Percentiles rank a stretch among this genome's conserved stretches.
Conservation (phyloP, 768 basidiomycete species). For the Trametes coccinea region DNA sequence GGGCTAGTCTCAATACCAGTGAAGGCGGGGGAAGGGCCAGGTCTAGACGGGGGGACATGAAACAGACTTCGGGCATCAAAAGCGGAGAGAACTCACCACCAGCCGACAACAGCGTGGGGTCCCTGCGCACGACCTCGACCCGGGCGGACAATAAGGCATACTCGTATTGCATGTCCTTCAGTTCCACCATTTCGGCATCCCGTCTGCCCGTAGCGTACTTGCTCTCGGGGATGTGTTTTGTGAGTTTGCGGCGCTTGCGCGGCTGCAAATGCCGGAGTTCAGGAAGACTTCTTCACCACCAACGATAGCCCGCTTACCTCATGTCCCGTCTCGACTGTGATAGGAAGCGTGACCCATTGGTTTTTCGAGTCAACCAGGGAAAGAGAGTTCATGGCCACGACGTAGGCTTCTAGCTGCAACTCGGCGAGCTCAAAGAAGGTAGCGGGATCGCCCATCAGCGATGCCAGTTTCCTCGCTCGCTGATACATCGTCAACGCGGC, state of each 20-base stretch:
- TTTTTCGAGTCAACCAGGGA: constrained; percentile 77
- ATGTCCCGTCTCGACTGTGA: constrained; percentile 46
- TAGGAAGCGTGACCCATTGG: constrained; percentile 79
- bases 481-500: constrained; percentile 94
- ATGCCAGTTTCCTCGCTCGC: constrained; percentile 76
- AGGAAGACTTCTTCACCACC: constrained; percentile 22
- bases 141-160: constrained; percentile 76
- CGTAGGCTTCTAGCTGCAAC: constrained; percentile 77
- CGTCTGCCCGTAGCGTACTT: constrained; percentile 61
- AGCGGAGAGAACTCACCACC: constrained; percentile 53
- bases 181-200: constrained; percentile 76
- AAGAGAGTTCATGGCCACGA: constrained; percentile 87
- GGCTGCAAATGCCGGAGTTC: constrained; percentile 42
- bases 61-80: constrained; percentile 4
- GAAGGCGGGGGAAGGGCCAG: constrained; percentile 52
- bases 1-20: constrained; percentile 76
- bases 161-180: constrained; percentile 79
- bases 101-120: constrained; percentile 59
- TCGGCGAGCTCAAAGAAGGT: constrained; percentile 54
- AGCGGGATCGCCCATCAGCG: constrained; percentile 36
- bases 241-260: constrained; percentile 70
- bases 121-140: constrained; percentile 69
- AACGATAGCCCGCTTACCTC: constrained; percentile 38
- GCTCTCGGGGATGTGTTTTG: constrained; percentile 76
- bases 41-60: constrained; percentile 37